Evolutionary conservation across 2,329 filamentous ascomycete genomes (phyloP), one percentile per base, ranked within the genome.

Genomic region (Helotiales sp.): DNA sequence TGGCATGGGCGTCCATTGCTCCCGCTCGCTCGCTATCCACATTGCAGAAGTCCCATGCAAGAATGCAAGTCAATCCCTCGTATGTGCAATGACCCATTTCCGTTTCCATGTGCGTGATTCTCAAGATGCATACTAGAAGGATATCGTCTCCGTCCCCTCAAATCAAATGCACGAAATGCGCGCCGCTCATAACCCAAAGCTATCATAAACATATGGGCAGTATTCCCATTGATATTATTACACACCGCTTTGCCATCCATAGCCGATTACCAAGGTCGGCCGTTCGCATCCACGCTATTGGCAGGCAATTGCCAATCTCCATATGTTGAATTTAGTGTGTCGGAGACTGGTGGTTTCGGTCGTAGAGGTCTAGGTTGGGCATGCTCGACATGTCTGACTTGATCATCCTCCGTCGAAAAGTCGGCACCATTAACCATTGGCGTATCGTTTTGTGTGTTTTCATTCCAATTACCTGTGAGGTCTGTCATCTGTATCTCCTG

Each of bases 401-500:
- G 56, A 8, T 44, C 53, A 40, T 60, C 54, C 40, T 27, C 40
- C 6, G 19, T 27, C 19, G 22, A 4, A 12, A 25, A 15, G 10
- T 56, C 60, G 9, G 53, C 31, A n/a, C 36, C 47, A 17, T 57
- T 57, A 10, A 34, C 19, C 25, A 47, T 30, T 38, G 29, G 13
- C 17, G 30, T 15, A 9, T 44, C 31, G 5, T 34, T 50, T 31
- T 40, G n/a, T 9, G 47, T 36, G 4, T 57, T 44, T 30, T 50
- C 52, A 12, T 34, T 48, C 54, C 58, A 56, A 15, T 40, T 34
- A 17, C 58, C 53, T 5, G 59, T 52, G 3, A 54, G 51, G 30
- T 54, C 50, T 10, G 55, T 54, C n/a, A 42, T 55, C 19, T 62
- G 58, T 2, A 57, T 29, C 29, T 66, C 67, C 13, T 54, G 61